Evolutionary conservation across 768 basidiomycete genomes (phyloP), one percentile per base, ranked within the genome.

Genomic region (Xerocomellus amylosporus): DNA sequence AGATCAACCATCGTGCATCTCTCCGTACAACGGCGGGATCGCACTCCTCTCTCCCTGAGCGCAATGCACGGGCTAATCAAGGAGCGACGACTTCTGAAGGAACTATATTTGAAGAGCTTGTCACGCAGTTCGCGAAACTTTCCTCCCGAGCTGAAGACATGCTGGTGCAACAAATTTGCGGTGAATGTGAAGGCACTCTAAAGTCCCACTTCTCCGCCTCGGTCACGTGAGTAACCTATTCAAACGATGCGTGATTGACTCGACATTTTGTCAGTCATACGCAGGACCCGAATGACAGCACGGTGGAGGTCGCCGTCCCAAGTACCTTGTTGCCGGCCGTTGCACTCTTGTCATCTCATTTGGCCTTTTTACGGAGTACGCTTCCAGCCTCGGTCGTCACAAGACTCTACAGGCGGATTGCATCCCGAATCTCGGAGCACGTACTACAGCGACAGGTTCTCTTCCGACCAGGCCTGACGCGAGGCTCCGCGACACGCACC

Each of bases 401-500:
- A 2, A 67, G 74, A 10, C 68, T 96, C 20, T 98, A 97, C 69
- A 80, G 93, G 33, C 81, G 82, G 30, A 84, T 88, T 56, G 83
- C 87, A 20, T 73, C 83, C 8, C 81, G 83, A 36, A 64, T 98
- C 13, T 77, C 88, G 0, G 83, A 87, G 46, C 84, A 94, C 65
- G 85, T 98, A 49, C 73, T 90, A 19, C 90, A 94, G 58, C 87
- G 94, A 14, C 84, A 88, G 54, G 84, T 97, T 50, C 69, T 88
- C 37, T 90, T 89, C 65, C 85, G 91, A 40, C 86, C 90, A 0
- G 81, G 82, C 55, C 79, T 94, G 52, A 76, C 79, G 31, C 68
- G 78, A 4, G 64, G 69, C 8, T 45, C 64, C 2, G 49, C 38
- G 22, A 60, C 66, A 33, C 67, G 57, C 5, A 20, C 51, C 4